Conservation (phyloP, 2,329 filamentous ascomycete genomes). For the Tolypocladium paradoxum region DNA sequence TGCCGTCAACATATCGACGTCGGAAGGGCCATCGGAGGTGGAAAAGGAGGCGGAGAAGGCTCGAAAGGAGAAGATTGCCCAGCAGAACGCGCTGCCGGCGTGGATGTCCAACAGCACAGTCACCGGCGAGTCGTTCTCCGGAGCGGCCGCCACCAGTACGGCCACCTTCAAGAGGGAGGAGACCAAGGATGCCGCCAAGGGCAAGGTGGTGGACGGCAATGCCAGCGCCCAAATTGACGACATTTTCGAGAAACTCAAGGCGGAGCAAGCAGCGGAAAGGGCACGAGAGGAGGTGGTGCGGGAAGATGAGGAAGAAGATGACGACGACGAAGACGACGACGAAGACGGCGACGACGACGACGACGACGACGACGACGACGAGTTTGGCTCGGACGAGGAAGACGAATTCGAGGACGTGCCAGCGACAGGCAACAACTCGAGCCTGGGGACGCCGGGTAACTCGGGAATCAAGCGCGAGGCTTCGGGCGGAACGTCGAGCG, state of each 20-base stretch:
- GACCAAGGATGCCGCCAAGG: slow-evolving; percentile 33
- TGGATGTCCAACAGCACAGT: slow-evolving; percentile 67
- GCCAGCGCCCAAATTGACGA: slow-evolving; percentile 51
- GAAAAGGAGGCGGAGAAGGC: slow-evolving; percentile 54
- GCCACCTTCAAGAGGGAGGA: slow-evolving; percentile 26
- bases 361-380: slow-evolving; percentile 19
- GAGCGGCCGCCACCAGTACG: slow-evolving; percentile 8
- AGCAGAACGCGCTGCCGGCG: slow-evolving; percentile 57
- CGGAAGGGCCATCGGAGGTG: slow-evolving; percentile 54
- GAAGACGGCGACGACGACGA: slow-evolving; percentile 16
- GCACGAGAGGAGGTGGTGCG: slow-evolving; percentile 17
- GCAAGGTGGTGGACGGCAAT: slow-evolving; percentile 32
- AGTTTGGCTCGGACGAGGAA: slow-evolving; percentile 24
- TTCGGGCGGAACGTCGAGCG: slow-evolving; percentile 4
- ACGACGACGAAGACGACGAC: slow-evolving; percentile 9
- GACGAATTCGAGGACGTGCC: slow-evolving; percentile 41
- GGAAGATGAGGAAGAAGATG: slow-evolving; percentile 22
- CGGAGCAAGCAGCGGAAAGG: slow-evolving; percentile 41
- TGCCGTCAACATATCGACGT: slow-evolving; percentile 56
- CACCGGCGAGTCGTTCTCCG: slow-evolving; percentile 48
- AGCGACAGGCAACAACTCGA: slow-evolving; percentile 21
- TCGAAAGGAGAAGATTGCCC: slow-evolving; percentile 53
- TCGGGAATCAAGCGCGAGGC: slow-evolving; percentile 20
- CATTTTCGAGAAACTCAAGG: slow-evolving; percentile 56
- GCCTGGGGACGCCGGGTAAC: slow-evolving; percentile 19